Evolutionary conservation across 2,329 filamentous ascomycete genomes (phyloP).

Genomic region (Diaporthe ilicicola): DNA sequence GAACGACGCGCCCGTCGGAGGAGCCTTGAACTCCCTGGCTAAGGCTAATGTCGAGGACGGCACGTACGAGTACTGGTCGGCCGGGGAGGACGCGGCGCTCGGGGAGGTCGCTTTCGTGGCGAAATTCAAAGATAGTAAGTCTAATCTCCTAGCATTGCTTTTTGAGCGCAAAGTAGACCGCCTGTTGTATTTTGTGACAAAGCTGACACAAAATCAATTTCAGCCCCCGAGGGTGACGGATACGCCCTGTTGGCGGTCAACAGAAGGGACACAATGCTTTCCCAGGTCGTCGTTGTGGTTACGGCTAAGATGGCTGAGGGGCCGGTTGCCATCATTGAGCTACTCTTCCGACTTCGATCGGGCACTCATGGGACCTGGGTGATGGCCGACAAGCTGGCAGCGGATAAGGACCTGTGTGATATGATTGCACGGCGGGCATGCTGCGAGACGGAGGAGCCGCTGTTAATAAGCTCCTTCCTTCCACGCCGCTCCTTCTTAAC

Average conservation of each 20-base stretch:
- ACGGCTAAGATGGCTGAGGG: not conserved
- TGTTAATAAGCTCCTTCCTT: not conserved
- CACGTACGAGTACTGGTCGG: conserved; percentile 13
- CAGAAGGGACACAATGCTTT: conserved; percentile 2
- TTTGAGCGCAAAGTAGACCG: rapidly evolving
- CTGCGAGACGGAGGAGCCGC: not conserved
- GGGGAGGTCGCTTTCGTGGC: conserved; percentile 6
- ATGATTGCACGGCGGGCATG: not conserved
- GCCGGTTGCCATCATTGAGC: conserved; percentile 6
- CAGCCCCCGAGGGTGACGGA: conserved; percentile 15
- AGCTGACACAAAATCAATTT: not conserved
- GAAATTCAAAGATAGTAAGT: not conserved
- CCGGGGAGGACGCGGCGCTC: not conserved
- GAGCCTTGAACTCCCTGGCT: not conserved
- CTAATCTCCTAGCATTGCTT: not conserved
- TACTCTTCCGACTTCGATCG: conserved; percentile 1
- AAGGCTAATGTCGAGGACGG: conserved; percentile 5
- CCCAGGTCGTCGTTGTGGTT: not conserved
- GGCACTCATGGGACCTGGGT: conserved; percentile 16
- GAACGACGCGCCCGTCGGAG: not conserved
- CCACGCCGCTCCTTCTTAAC: not conserved
- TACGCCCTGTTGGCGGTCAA: conserved; percentile 10
- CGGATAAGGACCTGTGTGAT: conserved; percentile 11
- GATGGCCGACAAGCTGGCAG: not conserved
- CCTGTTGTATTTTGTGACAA: not conserved